Percentiles rank a stretch among this genome's conserved stretches.
Conservation (phyloP, 2,329 filamentous ascomycete genomes). For the Cryphonectria carpinicola region DNA sequence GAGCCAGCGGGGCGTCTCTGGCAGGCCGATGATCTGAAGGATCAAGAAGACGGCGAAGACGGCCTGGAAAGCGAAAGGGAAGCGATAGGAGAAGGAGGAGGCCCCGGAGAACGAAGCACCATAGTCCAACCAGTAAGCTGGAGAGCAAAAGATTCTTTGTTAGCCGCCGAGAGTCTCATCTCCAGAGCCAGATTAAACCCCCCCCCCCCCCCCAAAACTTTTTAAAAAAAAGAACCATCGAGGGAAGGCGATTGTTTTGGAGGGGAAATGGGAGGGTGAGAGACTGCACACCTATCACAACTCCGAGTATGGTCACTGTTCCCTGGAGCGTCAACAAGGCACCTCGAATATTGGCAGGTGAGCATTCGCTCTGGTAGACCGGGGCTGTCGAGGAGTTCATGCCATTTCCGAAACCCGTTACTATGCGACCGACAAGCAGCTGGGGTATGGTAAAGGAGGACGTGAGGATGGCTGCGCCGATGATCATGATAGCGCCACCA, state of each 20-base stretch:
- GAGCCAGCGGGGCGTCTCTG: conserved; percentile 44
- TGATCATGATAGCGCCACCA: conserved; percentile 43
- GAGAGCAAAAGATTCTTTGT: not conserved
- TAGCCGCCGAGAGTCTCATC: not conserved
- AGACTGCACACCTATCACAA: conserved; percentile 41
- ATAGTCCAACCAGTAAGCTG: conserved; percentile 42
- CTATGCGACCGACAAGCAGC: conserved; percentile 46
- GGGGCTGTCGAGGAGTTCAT: conserved; percentile 47
- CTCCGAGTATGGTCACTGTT: conserved; percentile 50
- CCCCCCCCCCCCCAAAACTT: no score
- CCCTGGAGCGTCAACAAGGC: conserved; percentile 54
- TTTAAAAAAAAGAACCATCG: no score
- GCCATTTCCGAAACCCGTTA: conserved; percentile 49
- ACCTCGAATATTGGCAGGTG: conserved; percentile 48
- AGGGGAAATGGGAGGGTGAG: no score
- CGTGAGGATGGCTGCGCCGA: conserved; percentile 42
- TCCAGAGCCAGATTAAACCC: not conserved
- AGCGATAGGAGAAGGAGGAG: conserved; percentile 45
- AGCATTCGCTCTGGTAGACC: conserved; percentile 41
- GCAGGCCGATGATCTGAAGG: conserved; percentile 41
- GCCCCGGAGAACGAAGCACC: conserved; percentile 38
- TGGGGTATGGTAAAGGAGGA: conserved; percentile 42
- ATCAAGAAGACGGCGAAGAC: conserved; percentile 44
- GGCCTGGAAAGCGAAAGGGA: conserved; percentile 48
- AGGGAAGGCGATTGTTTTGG: not conserved